Base-by-base conservation (phyloP, 805 yeast genomes). In the Cyberlindnera bimundalis region DNA sequence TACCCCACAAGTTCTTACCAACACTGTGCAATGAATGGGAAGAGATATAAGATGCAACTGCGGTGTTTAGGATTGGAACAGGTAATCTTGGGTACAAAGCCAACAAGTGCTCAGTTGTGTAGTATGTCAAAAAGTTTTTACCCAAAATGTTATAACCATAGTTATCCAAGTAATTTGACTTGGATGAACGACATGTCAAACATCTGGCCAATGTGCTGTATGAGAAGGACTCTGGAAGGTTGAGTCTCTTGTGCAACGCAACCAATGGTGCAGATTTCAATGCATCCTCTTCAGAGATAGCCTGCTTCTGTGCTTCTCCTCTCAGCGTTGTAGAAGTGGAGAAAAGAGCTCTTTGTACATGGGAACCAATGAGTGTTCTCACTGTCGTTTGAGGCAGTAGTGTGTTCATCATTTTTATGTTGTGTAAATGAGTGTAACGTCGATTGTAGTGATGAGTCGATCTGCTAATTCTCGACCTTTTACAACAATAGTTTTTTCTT, bases 71-170 rank as follows among this genome's bases (percentile, higher is more conserved):
- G 20, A 90, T 82, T 8, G 79, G 74, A 46, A 83, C 73, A 14
- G 99, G 99, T 37, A 93, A 71, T 60, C 99, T 78, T 39, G 99
- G 99, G 61, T 89, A 89, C 50, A 75, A 78, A 37, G 80, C 64
- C 53, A 88, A 66, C 44, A 91, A 68, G 52, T 84, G 67, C 61
- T 88, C 95, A 16, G 84, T 73, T 4, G 80, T 83, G 55, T 86
- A 83, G 61, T 80, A 87, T 11, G 81, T 76, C 45, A 93, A 66
- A 35, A 93, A 66, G 45, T 81, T 79, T 55, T 81, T 78, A 37
- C 99, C 99, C 57, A 91, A 80, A n/a, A 78, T 75, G 43, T 84
- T 76, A 57, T 91, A 72, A 5, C 95, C 93, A 42, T 71, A 71
- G 61, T 93, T 91, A 62, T 85, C 84, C 14, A 80, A 83, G 45